phyloP scores from a whole-genome alignment of 192 early-diverging fungal genomes.

The Backusella morwellensis region DNA sequence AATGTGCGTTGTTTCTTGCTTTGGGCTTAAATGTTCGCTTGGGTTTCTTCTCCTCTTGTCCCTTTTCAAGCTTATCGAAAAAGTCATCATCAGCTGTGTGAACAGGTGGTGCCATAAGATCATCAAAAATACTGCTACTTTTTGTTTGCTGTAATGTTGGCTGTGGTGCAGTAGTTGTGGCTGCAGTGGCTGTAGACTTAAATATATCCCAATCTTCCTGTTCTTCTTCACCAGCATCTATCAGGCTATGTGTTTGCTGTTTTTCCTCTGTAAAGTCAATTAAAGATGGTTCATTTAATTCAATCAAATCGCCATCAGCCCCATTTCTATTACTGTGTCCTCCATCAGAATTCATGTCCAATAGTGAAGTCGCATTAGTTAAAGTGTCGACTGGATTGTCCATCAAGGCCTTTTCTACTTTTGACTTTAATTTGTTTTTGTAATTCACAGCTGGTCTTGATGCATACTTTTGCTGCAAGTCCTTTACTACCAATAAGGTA shows the following conservation, averaged over 20 bases:
- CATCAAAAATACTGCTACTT: background rate
- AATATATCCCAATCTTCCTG: slow-evolving; percentile 1
- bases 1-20: background rate
- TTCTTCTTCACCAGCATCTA: background rate
- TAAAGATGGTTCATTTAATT: background rate
- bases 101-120: background rate
- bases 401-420: slow-evolving; percentile 60
- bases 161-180: background rate
- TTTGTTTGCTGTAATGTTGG: background rate
- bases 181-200: background rate
- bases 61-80: slow-evolving; percentile 2
- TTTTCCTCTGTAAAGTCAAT: background rate
- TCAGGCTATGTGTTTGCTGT: background rate
- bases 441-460: slow-evolving; percentile 71
- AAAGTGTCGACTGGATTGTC: background rate
- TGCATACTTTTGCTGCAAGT: slow-evolving; percentile 84
- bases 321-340: background rate
- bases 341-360: background rate
- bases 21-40: slow-evolving; percentile 2
- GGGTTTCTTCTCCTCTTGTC: background rate
- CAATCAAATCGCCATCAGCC: background rate
- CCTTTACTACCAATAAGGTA: slow-evolving; percentile 45
- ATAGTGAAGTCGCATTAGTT: background rate
- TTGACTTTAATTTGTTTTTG: slow-evolving; percentile 71
- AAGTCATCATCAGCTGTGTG: slow-evolving; percentile 7